Percentiles rank a stretch among this genome's conserved stretches.
These are phyloP conservation scores for Tephrocybe rancida DNA, from an alignment of 768 basidiomycete species.

Conservation along the genomic window DNA sequence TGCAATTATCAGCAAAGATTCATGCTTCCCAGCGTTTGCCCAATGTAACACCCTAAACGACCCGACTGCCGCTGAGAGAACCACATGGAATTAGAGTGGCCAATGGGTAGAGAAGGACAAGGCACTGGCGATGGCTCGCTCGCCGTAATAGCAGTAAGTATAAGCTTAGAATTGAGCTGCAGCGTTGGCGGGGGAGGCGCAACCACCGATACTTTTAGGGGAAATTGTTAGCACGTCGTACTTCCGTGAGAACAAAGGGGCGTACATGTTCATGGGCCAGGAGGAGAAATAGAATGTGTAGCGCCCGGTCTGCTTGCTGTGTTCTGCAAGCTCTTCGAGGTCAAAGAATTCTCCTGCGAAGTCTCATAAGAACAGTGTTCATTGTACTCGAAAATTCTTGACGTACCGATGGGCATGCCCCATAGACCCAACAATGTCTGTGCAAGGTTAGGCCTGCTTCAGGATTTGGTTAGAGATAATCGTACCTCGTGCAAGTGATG, in stretches of 20 bases:
- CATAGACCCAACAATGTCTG: conserved; percentile 39
- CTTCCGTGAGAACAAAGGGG: neutral
- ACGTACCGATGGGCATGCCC: conserved; percentile 70
- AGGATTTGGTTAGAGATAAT: neutral
- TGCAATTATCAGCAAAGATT: too few relatives aligned
- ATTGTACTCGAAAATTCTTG: conserved; percentile 23
- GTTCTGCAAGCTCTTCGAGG: conserved; percentile 57
- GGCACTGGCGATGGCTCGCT: too few relatives aligned
- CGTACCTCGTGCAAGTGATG: conserved; percentile 58
- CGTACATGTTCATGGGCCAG: conserved; percentile 70
- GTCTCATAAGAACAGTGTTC: neutral
- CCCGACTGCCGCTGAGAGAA: too few relatives aligned
- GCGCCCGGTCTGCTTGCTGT: conserved; percentile 54
- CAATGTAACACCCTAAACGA: too few relatives aligned
- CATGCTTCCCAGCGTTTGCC: too few relatives aligned
- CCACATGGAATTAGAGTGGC: too few relatives aligned
- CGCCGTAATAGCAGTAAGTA: too few relatives aligned
- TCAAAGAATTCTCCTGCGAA: conserved; percentile 70
- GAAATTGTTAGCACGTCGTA: neutral
- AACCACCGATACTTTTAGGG: conserved; percentile 11
- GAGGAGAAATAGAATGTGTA: conserved; percentile 76
- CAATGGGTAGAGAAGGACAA: too few relatives aligned
- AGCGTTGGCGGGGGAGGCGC: conserved; percentile 14
- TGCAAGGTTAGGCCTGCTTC: neutral
- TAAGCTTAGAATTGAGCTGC: conserved; percentile 2